phyloP scores from a whole-genome alignment of 208 protist genomes.

The Naegleria gruberi region DNA sequence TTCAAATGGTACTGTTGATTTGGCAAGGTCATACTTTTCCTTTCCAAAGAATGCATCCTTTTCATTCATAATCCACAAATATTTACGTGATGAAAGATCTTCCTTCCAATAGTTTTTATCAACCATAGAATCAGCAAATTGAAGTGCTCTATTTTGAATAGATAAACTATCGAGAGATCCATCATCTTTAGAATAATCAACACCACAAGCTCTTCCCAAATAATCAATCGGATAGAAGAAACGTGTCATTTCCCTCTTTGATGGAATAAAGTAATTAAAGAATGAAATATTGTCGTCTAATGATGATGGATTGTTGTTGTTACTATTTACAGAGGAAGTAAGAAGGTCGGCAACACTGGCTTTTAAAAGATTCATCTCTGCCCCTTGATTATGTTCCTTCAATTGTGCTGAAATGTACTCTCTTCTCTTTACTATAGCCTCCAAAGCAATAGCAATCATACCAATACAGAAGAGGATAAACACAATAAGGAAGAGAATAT shows the following conservation, averaged over 20 bases:
- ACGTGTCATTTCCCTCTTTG: not conserved
- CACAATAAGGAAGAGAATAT: not conserved
- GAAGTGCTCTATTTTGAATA: not conserved
- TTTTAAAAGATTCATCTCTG: not conserved
- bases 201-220: not conserved
- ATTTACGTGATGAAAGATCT: not conserved
- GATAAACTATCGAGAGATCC: not conserved
- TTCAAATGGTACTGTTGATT: not conserved
- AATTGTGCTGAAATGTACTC: not conserved
- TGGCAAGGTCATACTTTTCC: not conserved
- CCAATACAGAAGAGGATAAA: not conserved
- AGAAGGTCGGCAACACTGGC: not conserved
- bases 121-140: not conserved
- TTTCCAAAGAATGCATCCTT: not conserved
- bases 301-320: not conserved
- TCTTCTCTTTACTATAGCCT: not conserved
- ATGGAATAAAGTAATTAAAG: not conserved
- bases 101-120: not conserved
- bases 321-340: too few species aligned
- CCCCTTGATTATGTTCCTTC: not conserved
- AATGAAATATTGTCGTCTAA: not conserved
- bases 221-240: not conserved
- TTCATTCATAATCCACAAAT: not conserved
- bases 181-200: not conserved
- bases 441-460: not conserved